A percentile compares a stretch with the other conserved stretches of the same genome.
These are phyloP conservation scores for Pseudomonodictys pantanalensis DNA, from an alignment of 495 filamentous ascomycete species.

Conservation along the genomic window DNA sequence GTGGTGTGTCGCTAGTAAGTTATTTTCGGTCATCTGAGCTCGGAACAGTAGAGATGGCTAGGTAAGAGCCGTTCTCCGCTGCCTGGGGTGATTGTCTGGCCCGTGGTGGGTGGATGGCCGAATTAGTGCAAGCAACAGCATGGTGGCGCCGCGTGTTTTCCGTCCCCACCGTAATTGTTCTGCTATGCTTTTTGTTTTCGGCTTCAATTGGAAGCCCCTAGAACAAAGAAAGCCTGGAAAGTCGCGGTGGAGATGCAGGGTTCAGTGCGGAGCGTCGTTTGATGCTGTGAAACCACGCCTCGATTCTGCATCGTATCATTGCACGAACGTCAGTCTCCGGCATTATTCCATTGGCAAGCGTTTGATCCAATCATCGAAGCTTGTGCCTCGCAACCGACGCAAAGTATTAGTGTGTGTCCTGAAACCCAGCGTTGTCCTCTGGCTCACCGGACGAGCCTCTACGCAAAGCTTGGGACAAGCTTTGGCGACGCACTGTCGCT, in stretches of 20 bases:
- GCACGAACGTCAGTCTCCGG: constrained; percentile 4
- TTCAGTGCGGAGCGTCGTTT: constrained; percentile 25
- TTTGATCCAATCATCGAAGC: constrained; percentile 11
- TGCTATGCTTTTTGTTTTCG: constrained; percentile 13
- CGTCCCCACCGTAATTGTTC: constrained; percentile 4
- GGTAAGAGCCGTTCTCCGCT: too few relatives aligned
- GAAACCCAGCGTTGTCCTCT: constrained; percentile 18
- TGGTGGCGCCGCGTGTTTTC: neutral
- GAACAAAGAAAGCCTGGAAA: constrained; percentile 6
- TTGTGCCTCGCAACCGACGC: constrained; percentile 1
- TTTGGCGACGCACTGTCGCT: constrained; percentile 31
- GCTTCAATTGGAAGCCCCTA: neutral
- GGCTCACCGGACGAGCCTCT: constrained; percentile 22
- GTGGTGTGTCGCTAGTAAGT: too few relatives aligned
- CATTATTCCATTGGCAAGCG: neutral
- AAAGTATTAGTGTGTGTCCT: constrained; percentile 21
- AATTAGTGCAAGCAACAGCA: neutral
- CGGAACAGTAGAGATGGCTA: too few relatives aligned
- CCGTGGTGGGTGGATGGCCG: too few relatives aligned
- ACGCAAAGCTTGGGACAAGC: constrained; percentile 26
- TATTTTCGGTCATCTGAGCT: too few relatives aligned
- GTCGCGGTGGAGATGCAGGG: constrained; percentile 22
- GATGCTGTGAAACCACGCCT: constrained; percentile 31
- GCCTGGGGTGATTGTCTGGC: too few relatives aligned
- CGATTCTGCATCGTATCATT: constrained; percentile 29